Base-by-base conservation (phyloP, 345 rosid species). In the Dovyalis caffra region DNA sequence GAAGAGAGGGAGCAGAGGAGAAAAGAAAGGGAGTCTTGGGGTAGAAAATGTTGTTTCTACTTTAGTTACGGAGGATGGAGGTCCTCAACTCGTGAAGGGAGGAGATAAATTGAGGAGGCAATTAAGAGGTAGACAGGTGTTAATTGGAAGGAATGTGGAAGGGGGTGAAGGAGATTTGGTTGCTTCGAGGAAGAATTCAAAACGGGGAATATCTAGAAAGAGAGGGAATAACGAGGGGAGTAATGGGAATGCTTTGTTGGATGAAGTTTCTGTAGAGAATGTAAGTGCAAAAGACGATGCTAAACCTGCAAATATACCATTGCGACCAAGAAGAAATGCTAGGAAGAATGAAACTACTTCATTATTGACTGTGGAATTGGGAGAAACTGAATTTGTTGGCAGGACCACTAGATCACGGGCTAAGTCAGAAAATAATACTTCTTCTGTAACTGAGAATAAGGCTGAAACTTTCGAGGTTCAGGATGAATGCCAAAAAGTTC, bases 371-470 rank as follows among this genome's bases (percentile, higher is more conserved):
- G 34, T 7, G 35, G 77, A 63, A 21, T 23, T 47, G 26, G 80
- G 56, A 63, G 29, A 71, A 65, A 49, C 26, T 64, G 77, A 68
- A 78, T 31, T 11, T 68, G 70, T 47, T 66, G 66, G 79, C 12
- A 82, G 80, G 70, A 75, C 5, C 28, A 84, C 83, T 21, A 66
- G 84, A 35, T 78, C 83, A 8, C 66, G 74, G 51, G 75, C 78
- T 60, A 64, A 35, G 64, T 20, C 62, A 8, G 45, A 23, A 43
- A 40, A 71, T n/a, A 35, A 64, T 23, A 70, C 35, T 66, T 47
- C 37, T 66, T 73, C 81, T 29, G 58, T 25, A 8, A 47, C 49
- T 15, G 61, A 64, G n/a, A 70, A 25, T 10, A 57, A 71, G 56
- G 12, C 20, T 75, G 45, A 66, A 58, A 38, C 16, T 5, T 11